These are phyloP conservation scores for Flaveria brownii DNA, from an alignment of 129 eudicot genomes.

Conservation along the genomic window DNA sequence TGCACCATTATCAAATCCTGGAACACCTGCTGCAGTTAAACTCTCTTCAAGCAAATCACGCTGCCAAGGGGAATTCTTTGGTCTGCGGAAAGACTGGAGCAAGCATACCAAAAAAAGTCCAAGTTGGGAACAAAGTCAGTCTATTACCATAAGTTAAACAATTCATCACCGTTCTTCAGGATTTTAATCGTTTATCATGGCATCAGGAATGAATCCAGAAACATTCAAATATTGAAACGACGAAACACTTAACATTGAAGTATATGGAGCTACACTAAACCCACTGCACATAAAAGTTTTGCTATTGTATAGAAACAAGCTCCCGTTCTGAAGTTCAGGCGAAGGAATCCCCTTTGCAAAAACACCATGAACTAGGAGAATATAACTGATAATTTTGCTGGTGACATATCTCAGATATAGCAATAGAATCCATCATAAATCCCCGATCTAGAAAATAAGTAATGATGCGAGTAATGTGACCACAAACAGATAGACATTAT, in stretches of 20 bases:
- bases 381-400: constrained; percentile 44
- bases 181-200: constrained; percentile 46
- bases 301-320: constrained; percentile 53
- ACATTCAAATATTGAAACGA: constrained; percentile 41
- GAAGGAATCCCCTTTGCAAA: constrained; percentile 57
- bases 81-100: constrained; percentile 82
- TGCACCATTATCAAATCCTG: constrained; percentile 71
- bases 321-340: constrained; percentile 67
- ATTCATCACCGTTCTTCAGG: constrained; percentile 51
- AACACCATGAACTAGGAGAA: constrained; percentile 50
- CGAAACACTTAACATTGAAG: constrained; percentile 38
- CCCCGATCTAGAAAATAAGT: constrained; percentile 42
- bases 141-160: constrained; percentile 45
- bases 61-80: constrained; percentile 74
- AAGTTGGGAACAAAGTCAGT: constrained; percentile 64
- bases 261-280: constrained; percentile 45
- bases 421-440: constrained; percentile 56
- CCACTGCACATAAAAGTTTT: constrained; percentile 40
- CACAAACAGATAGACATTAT: constrained; percentile 33
- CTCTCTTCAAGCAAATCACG: constrained; percentile 82
- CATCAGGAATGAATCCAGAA: constrained; percentile 38
- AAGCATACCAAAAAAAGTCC: constrained; percentile 57
- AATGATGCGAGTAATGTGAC: constrained; percentile 42
- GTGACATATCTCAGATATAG: constrained; percentile 46
- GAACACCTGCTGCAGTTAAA: constrained; percentile 72